Evolutionary conservation across 2,329 filamentous ascomycete species (phyloP).

Genomic region (Sclerotinia spermophila): DNA sequence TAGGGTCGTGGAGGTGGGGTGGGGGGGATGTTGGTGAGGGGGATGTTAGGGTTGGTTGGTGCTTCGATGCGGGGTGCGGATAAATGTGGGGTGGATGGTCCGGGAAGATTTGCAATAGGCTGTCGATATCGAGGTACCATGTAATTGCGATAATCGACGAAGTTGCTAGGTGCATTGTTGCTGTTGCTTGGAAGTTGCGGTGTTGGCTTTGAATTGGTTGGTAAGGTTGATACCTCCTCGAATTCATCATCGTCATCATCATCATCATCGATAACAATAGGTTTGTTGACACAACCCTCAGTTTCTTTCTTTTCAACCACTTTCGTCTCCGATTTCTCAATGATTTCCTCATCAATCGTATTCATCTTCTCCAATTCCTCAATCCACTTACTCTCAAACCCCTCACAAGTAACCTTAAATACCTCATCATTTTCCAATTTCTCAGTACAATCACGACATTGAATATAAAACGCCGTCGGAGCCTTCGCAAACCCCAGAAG

Average conservation of each 20-base stretch:
- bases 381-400: slow-evolving; percentile 33
- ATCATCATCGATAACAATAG: background rate
- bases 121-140: too few species aligned
- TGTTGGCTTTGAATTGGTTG: background rate
- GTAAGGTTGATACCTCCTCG: background rate
- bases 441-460: slow-evolving; percentile 46
- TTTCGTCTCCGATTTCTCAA: background rate
- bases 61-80: too few species aligned
- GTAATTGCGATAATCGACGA: too few species aligned
- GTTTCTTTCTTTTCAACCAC: background rate
- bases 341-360: background rate
- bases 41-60: too few species aligned
- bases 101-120: too few species aligned
- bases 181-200: background rate
- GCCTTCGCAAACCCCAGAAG: slow-evolving; percentile 44
- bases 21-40: too few species aligned
- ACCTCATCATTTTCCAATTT: slow-evolving; percentile 36
- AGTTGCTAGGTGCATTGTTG: too few species aligned
- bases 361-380: slow-evolving; percentile 25
- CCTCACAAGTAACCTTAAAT: slow-evolving; percentile 33
- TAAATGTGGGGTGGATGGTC: too few species aligned
- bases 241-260: background rate
- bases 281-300: background rate
- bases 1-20: too few species aligned
- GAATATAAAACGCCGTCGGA: slow-evolving; percentile 49